Evolutionary conservation across 2,329 filamentous ascomycete species (phyloP).

Genomic region (Plectosphaerella cucumerina): DNA sequence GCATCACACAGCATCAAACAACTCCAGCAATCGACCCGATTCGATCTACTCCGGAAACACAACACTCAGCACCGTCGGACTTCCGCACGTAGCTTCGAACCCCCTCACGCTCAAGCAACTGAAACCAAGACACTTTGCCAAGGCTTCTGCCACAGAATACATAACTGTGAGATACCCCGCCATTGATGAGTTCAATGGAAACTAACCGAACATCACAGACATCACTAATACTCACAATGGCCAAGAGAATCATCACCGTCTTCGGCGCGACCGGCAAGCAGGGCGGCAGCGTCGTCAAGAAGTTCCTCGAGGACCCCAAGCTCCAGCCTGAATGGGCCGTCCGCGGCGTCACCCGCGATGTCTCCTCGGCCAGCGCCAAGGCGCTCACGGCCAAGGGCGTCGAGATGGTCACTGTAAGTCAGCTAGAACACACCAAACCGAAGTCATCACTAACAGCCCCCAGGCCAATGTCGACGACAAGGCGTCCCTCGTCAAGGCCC

Average conservation of each 20-base stretch:
- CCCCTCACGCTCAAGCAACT: no score
- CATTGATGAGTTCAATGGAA: background rate
- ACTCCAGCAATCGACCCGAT: background rate
- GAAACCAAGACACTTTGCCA: no score
- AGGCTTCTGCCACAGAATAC: background rate
- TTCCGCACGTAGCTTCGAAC: no score
- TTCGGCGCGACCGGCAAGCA: slow-evolving; percentile 59
- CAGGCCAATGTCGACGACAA: slow-evolving; percentile 46
- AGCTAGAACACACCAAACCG: background rate
- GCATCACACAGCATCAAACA: background rate
- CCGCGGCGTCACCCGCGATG: slow-evolving; percentile 51
- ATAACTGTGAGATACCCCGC: background rate
- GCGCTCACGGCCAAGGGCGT: slow-evolving; percentile 39
- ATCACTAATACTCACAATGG: slow-evolving; percentile 3
- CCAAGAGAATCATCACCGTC: slow-evolving; percentile 44
- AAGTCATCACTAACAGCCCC: background rate
- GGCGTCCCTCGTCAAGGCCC: slow-evolving; percentile 35
- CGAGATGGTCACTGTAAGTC: slow-evolving; percentile 41
- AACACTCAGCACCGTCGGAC: no score
- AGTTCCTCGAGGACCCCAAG: slow-evolving; percentile 30
- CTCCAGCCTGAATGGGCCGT: slow-evolving; percentile 44
- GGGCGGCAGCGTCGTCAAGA: slow-evolving; percentile 50
- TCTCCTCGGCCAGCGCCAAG: slow-evolving; percentile 36
- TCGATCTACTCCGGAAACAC: background rate
- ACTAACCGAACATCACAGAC: background rate